A percentile compares a stretch with the other conserved stretches of the same genome.
These are phyloP conservation scores for Yamadazyma atmosphaerica DNA, from an alignment of 1,139 yeast genomes.

Conservation along the genomic window DNA sequence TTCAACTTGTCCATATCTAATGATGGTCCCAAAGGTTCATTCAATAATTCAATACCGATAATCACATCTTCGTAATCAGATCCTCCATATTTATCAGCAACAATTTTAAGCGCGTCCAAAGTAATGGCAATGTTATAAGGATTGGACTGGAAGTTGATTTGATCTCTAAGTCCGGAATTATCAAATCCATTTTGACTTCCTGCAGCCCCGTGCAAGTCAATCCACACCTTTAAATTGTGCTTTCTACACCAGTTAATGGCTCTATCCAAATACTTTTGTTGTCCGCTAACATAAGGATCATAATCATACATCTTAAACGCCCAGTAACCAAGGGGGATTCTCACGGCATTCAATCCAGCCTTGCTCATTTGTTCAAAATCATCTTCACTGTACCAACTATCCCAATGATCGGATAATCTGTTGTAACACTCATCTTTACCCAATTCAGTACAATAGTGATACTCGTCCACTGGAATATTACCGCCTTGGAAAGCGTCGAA, in stretches of 20 bases:
- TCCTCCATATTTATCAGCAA: conserved; percentile 64
- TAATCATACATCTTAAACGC: conserved; percentile 63
- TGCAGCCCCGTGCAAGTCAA: conserved; percentile 93
- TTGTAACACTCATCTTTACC: conserved; percentile 60
- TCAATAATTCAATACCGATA: conserved; percentile 79
- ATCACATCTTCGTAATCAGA: conserved; percentile 67
- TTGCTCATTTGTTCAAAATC: conserved; percentile 65
- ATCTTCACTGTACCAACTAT: conserved; percentile 68
- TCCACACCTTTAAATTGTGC: conserved; percentile 73
- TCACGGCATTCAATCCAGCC: conserved; percentile 79
- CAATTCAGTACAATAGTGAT: conserved; percentile 59
- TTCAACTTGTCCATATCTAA: conserved; percentile 60
- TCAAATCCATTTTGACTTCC: conserved; percentile 99
- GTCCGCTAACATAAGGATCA: conserved; percentile 93
- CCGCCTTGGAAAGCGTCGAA: conserved; percentile 49
- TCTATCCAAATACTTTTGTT: conserved; percentile 65
- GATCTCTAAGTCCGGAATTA: conserved; percentile 85
- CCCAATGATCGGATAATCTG: conserved; percentile 72
- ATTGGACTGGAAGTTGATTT: conserved; percentile 52
- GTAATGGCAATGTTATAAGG: conserved; percentile 53
- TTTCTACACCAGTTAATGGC: conserved; percentile 77
- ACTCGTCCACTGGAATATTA: conserved; percentile 82
- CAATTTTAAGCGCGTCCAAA: conserved; percentile 46
- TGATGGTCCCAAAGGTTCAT: conserved; percentile 83
- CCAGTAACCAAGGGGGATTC: conserved; percentile 97